Conservation (phyloP, 208 protist genomes). For the Acanthamoeba pearcei region DNA sequence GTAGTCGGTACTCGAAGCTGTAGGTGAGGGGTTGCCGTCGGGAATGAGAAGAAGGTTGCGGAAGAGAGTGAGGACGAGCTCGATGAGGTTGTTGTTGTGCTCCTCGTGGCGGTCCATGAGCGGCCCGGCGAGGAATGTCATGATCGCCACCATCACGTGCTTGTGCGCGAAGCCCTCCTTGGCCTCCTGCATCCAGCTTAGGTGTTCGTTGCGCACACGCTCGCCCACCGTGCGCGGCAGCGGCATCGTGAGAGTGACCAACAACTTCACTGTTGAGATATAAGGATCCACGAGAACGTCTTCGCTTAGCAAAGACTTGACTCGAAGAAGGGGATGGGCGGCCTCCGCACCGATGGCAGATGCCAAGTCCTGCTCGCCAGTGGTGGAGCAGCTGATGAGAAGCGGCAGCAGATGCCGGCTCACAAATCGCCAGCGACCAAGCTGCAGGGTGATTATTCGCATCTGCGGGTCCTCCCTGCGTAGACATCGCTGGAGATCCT, state of each 20-base stretch:
- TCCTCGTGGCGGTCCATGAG: background rate
- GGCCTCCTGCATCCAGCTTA: slow-evolving; percentile 46
- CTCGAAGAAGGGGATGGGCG: background rate
- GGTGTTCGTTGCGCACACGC: slow-evolving; percentile 34
- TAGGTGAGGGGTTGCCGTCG: slow-evolving; percentile 4
- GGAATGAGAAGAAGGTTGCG: slow-evolving; percentile 49
- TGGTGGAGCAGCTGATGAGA: slow-evolving; percentile 15
- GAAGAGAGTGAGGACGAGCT: slow-evolving; percentile 64
- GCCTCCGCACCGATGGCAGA: background rate
- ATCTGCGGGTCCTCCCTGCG: slow-evolving; percentile 27
- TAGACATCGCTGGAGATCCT: slow-evolving; percentile 51
- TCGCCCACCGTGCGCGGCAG: background rate
- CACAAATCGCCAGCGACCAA: slow-evolving; percentile 49
- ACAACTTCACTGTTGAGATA: slow-evolving; percentile 16
- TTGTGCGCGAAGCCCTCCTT: slow-evolving; percentile 57
- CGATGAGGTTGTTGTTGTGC: slow-evolving; percentile 54
- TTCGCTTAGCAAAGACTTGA: background rate
- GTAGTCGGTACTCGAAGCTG: slow-evolving; percentile 37
- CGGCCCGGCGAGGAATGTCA: slow-evolving; percentile 32
- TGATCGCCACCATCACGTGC: slow-evolving; percentile 35
- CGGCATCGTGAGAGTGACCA: slow-evolving; percentile 71
- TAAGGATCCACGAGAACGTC: background rate
- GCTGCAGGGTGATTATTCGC: slow-evolving; percentile 35
- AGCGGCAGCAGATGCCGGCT: slow-evolving; percentile 52
- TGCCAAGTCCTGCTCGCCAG: slow-evolving; percentile 24